Evolutionary conservation across 1,284 basidiomycete genomes (phyloP), one percentile per base, ranked within the genome.

Genomic region (Rhizoctonia solani): DNA sequence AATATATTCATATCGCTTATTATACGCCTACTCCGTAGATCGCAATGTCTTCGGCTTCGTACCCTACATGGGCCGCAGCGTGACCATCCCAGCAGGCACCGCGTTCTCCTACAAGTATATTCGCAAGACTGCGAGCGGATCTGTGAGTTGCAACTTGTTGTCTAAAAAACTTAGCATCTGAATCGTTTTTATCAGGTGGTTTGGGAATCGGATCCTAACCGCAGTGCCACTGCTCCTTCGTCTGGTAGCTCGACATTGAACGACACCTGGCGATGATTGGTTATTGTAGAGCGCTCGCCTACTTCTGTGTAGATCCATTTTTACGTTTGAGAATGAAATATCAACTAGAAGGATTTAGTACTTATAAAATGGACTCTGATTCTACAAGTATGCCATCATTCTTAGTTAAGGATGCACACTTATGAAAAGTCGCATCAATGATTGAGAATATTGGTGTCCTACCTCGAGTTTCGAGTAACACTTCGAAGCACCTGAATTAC

Each of bases 51-150:
- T 72, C 85, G 3, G 79, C 80, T 1, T 74, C 75, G n/a, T 86
- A 86, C 71, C 85, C 86, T 1, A 75, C 79, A 0, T 88, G 86
- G 86, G 79, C 75, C 1, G 79, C 80, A 82, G 82, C 0, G 77
- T 86, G 11, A 74, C 74, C 23, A 71, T 88, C 0, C 82, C 85
- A 0, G 77, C 81, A 0, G 79, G 75, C 56, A 83, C 82, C 0
- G 71, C 72, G 0, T 85, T 87, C 74, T 71, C 83, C 70, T 87
- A 83, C 77, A 88, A 87, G 74, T 87, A 85, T 69, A 83, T 87
- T 69, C 76, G 83, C 27, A 85, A 83, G 73, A 81, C 83, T 69
- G 77, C 79, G 1, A 77, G 83, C 69, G 85, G 84, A 53, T 81
- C 74, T 66, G 85, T 86, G 71, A 70, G 84, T 77, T 4, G 19